Conservation (phyloP, 495 filamentous ascomycete genomes). For the Hypoxylon crocopeplum region DNA sequence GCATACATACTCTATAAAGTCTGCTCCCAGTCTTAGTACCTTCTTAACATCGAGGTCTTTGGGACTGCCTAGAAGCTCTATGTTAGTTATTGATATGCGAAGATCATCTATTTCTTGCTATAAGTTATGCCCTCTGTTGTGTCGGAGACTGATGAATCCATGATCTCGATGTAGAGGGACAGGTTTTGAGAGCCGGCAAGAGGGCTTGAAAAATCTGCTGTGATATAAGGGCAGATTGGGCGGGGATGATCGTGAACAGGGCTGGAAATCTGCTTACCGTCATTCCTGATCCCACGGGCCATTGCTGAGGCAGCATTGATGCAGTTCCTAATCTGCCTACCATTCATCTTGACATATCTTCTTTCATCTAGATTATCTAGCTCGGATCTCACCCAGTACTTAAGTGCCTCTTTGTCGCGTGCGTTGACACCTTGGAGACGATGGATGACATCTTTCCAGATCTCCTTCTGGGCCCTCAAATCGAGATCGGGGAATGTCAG, state of each 20-base stretch:
- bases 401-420: background rate
- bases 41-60: background rate
- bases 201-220: too few species aligned
- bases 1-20: background rate
- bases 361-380: background rate
- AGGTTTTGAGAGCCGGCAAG: too few species aligned
- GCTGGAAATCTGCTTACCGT: background rate
- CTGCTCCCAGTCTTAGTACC: background rate
- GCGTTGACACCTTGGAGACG: background rate
- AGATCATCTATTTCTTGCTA: too few species aligned
- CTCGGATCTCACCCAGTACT: background rate
- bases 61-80: background rate
- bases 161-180: too few species aligned
- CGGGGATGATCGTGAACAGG: background rate
- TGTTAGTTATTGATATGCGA: background rate
- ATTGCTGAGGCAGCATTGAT: background rate
- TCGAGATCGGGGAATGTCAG: background rate
- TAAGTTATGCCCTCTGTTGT: too few species aligned
- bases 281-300: background rate
- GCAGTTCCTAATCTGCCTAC: background rate
- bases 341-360: background rate
- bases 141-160: too few species aligned
- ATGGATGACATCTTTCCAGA: background rate
- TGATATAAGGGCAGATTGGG: too few species aligned
- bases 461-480: background rate